Percentiles rank a stretch among this genome's conserved stretches.
These are phyloP conservation scores for Pseudoturritis turrita DNA, from an alignment of 345 rosid genomes.

Conservation along the genomic window DNA sequence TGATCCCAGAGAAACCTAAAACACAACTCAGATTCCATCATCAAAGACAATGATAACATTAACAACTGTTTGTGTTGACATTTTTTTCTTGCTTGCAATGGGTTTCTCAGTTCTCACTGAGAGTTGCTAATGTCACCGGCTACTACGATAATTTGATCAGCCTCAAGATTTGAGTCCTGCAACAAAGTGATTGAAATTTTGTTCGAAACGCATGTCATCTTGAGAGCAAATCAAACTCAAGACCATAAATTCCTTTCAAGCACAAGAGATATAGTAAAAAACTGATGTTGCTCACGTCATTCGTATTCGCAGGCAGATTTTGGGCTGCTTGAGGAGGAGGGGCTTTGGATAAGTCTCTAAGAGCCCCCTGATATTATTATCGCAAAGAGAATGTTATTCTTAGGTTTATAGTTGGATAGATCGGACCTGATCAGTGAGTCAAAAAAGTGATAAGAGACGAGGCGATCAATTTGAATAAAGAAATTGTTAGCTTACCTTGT, in stretches of 20 bases:
- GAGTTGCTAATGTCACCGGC: constrained; percentile 33
- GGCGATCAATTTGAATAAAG: neutral
- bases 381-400: neutral
- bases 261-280: neutral
- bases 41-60: neutral
- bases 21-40: constrained; percentile 1
- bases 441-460: neutral
- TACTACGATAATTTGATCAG: constrained; percentile 29
- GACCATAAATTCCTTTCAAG: neutral
- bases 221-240: constrained; percentile 11
- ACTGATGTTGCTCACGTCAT: constrained; percentile 33
- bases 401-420: neutral
- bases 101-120: constrained; percentile 24
- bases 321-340: constrained; percentile 33
- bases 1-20: neutral
- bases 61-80: neutral
- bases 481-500: constrained; percentile 39
- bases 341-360: constrained; percentile 52
- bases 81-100: constrained; percentile 6
- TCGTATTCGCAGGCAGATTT: constrained; percentile 29
- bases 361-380: constrained; percentile 43
- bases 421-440: neutral
- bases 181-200: neutral
- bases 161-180: constrained; percentile 42
- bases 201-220: neutral